A percentile compares a stretch with the other conserved stretches of the same genome.
These are phyloP conservation scores for Stemphylium vesicarium DNA, from an alignment of 2,329 filamentous ascomycete species.

Conservation along the genomic window DNA sequence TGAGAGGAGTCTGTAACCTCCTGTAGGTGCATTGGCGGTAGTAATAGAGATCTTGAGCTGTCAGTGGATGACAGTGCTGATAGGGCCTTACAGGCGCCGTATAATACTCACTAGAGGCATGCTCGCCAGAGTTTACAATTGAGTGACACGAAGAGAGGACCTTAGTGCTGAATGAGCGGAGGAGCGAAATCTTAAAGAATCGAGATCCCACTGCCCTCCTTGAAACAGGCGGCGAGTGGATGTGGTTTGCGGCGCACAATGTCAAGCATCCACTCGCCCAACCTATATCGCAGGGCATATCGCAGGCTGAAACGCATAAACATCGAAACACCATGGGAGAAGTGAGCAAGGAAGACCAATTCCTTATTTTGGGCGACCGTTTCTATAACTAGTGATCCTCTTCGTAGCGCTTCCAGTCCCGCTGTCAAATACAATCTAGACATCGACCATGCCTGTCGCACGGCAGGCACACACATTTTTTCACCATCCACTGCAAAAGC, in stretches of 20 bases:
- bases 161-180: conserved; percentile 13
- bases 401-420: conserved; percentile 39
- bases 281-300: conserved; percentile 13
- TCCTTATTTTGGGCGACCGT: conserved; percentile 35
- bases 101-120: conserved; percentile 36
- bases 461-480: conserved; percentile 15
- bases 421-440: conserved; percentile 39
- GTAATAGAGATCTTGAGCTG: conserved; percentile 26
- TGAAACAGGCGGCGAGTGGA: conserved; percentile 35
- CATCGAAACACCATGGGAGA: conserved; percentile 11
- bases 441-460: conserved; percentile 25
- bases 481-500: conserved; percentile 26
- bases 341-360: conserved; percentile 29
- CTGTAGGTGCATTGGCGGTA: conserved; percentile 21
- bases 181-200: conserved; percentile 19
- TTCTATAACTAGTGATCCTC: conserved; percentile 47
- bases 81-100: conserved; percentile 24
- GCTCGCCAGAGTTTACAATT: conserved; percentile 11
- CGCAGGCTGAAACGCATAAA: conserved; percentile 37
- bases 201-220: conserved; percentile 22
- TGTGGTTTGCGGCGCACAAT: conserved; percentile 25
- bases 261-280: conserved; percentile 34
- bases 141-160: conserved; percentile 1
- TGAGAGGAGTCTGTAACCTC: conserved; percentile 34
- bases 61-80: conserved; percentile 25